Percentiles rank a stretch among this genome's conserved stretches.
Conservation (phyloP, 129 eudicot species). For the Tagetes erecta region DNA sequence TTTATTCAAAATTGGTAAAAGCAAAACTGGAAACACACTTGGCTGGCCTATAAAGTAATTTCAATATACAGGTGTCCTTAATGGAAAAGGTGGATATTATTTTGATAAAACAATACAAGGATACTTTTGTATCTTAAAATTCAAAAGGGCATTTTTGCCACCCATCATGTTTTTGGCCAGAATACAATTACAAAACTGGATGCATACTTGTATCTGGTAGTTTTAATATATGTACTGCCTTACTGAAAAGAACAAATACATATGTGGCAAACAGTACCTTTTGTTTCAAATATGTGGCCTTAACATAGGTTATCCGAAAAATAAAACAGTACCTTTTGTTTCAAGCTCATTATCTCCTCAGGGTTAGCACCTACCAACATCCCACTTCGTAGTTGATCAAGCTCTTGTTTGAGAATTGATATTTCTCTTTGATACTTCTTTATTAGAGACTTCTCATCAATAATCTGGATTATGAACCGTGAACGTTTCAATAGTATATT, state of each 20-base stretch:
- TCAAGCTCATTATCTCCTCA: conserved; percentile 83
- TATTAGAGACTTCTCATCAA: conserved; percentile 94
- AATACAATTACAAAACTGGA: background rate
- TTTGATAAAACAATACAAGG: background rate
- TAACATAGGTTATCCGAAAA: background rate
- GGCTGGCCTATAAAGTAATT: background rate
- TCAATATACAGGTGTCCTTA: background rate
- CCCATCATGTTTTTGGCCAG: background rate
- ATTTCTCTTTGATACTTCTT: conserved; percentile 97
- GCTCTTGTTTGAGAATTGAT: conserved; percentile 85
- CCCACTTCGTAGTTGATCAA: conserved; percentile 84
- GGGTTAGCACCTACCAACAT: conserved; percentile 89
- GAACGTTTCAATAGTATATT: conserved; percentile 27
- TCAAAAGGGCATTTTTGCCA: conserved; percentile 9
- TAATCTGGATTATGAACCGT: conserved; percentile 57
- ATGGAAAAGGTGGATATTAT: background rate
- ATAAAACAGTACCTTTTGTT: conserved; percentile 61
- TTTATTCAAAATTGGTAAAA: background rate
- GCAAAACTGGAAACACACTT: background rate
- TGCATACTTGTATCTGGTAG: background rate
- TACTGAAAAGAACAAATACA: background rate
- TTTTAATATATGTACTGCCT: background rate
- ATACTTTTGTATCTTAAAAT: background rate
- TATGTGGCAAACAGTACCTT: conserved; percentile 46
- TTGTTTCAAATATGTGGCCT: conserved; percentile 45